Evolutionary conservation across 352 stramenopile genomes (phyloP), one percentile per base, ranked within the genome.

Genomic region (Phytophthora cactorum): DNA sequence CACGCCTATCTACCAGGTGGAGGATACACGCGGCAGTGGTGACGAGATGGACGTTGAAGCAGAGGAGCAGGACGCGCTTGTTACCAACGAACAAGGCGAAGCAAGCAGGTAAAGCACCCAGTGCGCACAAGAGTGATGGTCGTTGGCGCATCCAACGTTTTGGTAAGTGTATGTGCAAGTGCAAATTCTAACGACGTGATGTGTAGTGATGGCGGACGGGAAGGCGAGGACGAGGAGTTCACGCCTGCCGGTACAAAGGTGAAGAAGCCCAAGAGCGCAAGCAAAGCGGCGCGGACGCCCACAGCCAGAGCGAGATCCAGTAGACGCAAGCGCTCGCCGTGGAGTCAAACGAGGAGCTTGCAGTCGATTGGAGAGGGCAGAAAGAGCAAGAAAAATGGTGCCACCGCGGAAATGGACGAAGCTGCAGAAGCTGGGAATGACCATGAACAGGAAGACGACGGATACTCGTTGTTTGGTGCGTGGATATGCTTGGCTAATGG

Each of bases 1-100:
- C 29, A 90, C 82, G 66, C 56, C 66, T 15, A 79, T 95, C 28
- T 95, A 93, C 70, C 76, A 89, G 57, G 82, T 92, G 52, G 76
- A 86, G 52, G 79, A 91, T 60, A 69, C 46, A 15, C 86, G 84
- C 5, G 4, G n/a, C 0, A 59, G 32, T 34, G 66, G 7, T 5
- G 62, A 78, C 4, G 70, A 81, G 3, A 43, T 62, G 8, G 63
- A 68, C 2, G 55, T 52, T 2, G 69, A 63, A 38, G 64, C 56
- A 12, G 36, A 72, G 28, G 45, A 74, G 6, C 61, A 77, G 2
- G 64, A 68, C 2, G 34, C 22, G 32, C n/a, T 28, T 0, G 61
- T 72, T n/a, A 58, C 58, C 15, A 58, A 25, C n/a, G 65, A 61
- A 53, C 52, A 67, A 28, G 57, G 14, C 34, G 59, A 68, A 28